Evolutionary conservation across 345 rosid species (phyloP), one percentile per base, ranked within the genome.

Genomic region (Euphorbia peplus): DNA sequence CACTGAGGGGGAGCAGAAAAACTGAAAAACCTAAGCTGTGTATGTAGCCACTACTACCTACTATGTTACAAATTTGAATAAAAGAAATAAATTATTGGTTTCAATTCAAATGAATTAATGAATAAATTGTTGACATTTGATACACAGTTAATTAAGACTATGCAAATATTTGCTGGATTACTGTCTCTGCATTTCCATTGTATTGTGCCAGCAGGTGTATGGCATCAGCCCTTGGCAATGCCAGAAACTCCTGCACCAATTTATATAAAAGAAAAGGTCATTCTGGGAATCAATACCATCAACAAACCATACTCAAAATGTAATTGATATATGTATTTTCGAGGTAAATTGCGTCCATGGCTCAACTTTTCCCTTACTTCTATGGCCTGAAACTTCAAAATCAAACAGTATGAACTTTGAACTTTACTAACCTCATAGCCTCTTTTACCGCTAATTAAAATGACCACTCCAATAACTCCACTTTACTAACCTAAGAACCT

Each of bases 141-240:
- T 51, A 42, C 42, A 28, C 59, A 54, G 67, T 58, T 47, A 7
- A n/a, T 55, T 51, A 47, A 56, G 58, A 19, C 78, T 87, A 85
- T 4, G 85, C 77, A 83, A 93, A 91, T 73, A 91, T 78, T 79
- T 88, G 93, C 79, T 91, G 92, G 67, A 93, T 93, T 60, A 82
- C 96, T 24, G 87, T 80, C 77, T 93, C 97, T 0, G 97, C 96
- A 56, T 82, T 88, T 69, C 96, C 95, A 64, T 88, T 85, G 81
- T 89, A 86, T 76, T 91, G 95, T 19, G 89, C 85, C 35, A 93
- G 90, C 54, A 93, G 97, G 73, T 88, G 92, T 78, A 93, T 93
- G 32, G 98, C 97, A 71, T 91, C 96, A 18, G 96, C 91, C 84
- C 98, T 84, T 16, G 98, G 96, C 80, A 93, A 65, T n/a, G 96